phyloP scores from a whole-genome alignment of 2,329 filamentous ascomycete genomes.

The Cordyceps farinosa region DNA sequence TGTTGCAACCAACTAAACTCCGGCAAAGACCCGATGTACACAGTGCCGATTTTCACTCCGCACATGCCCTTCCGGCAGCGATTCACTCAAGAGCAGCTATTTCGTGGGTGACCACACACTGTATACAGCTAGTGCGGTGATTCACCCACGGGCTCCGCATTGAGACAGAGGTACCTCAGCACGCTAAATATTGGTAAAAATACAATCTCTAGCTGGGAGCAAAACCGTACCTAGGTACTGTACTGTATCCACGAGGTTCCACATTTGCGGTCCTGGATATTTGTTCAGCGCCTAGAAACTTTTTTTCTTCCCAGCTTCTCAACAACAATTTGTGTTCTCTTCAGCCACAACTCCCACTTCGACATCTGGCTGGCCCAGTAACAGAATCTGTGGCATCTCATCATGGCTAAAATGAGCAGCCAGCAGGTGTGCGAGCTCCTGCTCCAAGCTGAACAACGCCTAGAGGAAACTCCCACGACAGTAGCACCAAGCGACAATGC shows the following conservation, averaged over 20 bases:
- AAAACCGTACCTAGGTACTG: too few species aligned
- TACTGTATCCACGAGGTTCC: not conserved
- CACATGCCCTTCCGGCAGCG: not conserved
- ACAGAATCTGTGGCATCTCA: not conserved
- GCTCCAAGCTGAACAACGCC: constrained; percentile 32
- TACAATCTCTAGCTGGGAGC: not conserved
- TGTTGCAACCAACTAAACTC: constrained; percentile 8
- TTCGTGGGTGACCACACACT: not conserved
- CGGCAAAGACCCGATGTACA: constrained; percentile 13
- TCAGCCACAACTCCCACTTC: constrained; percentile 4
- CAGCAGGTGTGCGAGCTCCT: constrained; percentile 32
- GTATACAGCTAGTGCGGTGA: not conserved
- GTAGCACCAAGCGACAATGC: not conserved
- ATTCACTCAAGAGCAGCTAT: not conserved
- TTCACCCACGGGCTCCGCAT: not conserved
- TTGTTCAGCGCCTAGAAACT: constrained; percentile 8
- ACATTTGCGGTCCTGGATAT: not conserved
- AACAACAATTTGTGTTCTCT: not conserved
- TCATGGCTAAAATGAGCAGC: constrained; percentile 30
- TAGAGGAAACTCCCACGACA: constrained; percentile 22
- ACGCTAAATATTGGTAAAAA: not conserved
- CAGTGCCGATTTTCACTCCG: not conserved
- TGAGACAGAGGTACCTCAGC: not conserved
- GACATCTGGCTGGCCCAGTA: constrained; percentile 12
- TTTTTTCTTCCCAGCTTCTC: constrained; percentile 10